Evolutionary conservation across 768 basidiomycete species (phyloP).

Genomic region (Collybia sp.): DNA sequence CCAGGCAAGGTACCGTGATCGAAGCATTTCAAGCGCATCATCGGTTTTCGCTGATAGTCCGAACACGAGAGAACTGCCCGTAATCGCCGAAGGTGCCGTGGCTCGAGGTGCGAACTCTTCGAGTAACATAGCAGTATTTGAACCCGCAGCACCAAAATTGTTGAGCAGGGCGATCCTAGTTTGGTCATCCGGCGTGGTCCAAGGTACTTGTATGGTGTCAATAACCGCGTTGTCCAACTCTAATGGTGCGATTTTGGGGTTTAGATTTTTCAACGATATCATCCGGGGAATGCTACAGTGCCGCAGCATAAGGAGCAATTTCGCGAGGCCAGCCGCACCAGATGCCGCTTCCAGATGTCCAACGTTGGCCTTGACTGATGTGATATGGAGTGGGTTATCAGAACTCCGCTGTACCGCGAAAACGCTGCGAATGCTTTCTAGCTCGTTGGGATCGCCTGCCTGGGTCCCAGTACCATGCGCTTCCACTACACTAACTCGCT

Average conservation of each 20-base stretch:
- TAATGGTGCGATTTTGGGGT: slow-evolving; percentile 49
- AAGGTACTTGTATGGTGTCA: slow-evolving; percentile 29
- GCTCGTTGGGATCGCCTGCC: slow-evolving; percentile 63
- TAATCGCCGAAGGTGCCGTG: neutral
- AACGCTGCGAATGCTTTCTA: slow-evolving; percentile 56
- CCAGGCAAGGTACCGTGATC: slow-evolving; percentile 41
- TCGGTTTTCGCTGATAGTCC: slow-evolving; percentile 60
- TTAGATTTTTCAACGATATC: slow-evolving; percentile 52
- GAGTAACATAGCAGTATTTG: slow-evolving; percentile 57
- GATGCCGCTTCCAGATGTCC: slow-evolving; percentile 77
- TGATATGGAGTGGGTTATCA: slow-evolving; percentile 55
- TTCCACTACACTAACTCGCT: slow-evolving; percentile 58
- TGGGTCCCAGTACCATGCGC: slow-evolving; percentile 75
- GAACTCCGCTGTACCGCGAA: slow-evolving; percentile 37
- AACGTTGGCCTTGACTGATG: slow-evolving; percentile 69
- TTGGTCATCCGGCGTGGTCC: slow-evolving; percentile 32
- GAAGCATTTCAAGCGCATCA: slow-evolving; percentile 41
- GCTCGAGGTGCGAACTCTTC: slow-evolving; percentile 37
- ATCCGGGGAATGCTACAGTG: slow-evolving; percentile 52
- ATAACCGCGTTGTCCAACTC: slow-evolving; percentile 46
- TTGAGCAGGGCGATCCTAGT: slow-evolving; percentile 58
- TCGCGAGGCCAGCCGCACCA: slow-evolving; percentile 66
- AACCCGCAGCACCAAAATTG: slow-evolving; percentile 75
- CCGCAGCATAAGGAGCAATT: slow-evolving; percentile 64
- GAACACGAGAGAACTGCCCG: slow-evolving; percentile 34